Evolutionary conservation across 345 rosid species (phyloP), one percentile per base, ranked within the genome.

Genomic region (Raphanus sativus): DNA sequence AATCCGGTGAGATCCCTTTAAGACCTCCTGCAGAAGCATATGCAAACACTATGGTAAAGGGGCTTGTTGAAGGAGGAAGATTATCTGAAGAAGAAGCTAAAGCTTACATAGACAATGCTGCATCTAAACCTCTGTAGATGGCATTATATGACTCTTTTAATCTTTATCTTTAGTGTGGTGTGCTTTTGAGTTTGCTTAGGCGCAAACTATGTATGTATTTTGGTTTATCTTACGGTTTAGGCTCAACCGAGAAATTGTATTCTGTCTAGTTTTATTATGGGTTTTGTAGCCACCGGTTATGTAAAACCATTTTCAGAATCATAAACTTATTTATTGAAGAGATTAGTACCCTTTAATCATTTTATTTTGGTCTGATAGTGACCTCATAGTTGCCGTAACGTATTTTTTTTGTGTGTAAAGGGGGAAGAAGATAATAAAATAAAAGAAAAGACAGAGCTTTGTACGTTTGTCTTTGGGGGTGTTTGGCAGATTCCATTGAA

Each of bases 41-140:
- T 71, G 86, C 85, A 5, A 62, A 83, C 40, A 81, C 85, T 36
- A 70, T 95, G 32, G 21, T 86, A 62, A 86, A 48, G 71, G 99
- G 94, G 16, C 84, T 95, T 75, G 90, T 91, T 12, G 90, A 88
- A 89, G 98, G 97, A 21, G 83, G 80, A 62, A 88, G 85, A 73
- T 81, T 92, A 16, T 82, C 90, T 4, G 75, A 85, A 79, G 86
- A 84, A 78, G 88, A 82, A 71, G 98, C 98, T 77, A 7, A 0
- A 63, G 84, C 90, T 63, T 48, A 48, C 55, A 48, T 48, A n/a
- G 21, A 48, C 55, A 48, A 48, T 5, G 55, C 55, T 69, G 75
- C 88, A 5, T 58, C 81, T 15, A 86, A 80, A 75, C 87, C 87
- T 70, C 74, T 92, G 21, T 86, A 75, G 79, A 75, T n/a, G n/a